Evolutionary conservation across 495 filamentous ascomycete species (phyloP).

Genomic region (Pseudoneurospora amorphoporcata): DNA sequence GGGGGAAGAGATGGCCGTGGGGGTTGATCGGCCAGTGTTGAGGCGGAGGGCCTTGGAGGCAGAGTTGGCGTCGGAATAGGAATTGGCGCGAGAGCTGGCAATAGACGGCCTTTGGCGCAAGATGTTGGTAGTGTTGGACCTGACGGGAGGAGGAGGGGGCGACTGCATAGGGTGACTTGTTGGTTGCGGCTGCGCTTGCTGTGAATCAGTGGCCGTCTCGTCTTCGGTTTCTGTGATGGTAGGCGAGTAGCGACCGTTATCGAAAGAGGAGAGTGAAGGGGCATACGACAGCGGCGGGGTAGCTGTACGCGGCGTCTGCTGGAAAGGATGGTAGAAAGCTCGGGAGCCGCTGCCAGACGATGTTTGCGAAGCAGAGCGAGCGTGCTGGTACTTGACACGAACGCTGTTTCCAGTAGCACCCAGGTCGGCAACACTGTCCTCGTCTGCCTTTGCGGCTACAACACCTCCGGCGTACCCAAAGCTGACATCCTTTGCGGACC

Average conservation of each 20-base stretch:
- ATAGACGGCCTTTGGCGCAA: conserved; percentile 23
- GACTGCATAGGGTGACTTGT: conserved; percentile 1
- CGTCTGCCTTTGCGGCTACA: background rate
- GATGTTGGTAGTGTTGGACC: background rate
- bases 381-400: conserved; percentile 31
- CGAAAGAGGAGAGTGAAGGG: conserved; percentile 39
- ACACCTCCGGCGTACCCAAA: conserved; percentile 13
- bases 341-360: conserved; percentile 34
- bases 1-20: conserved; percentile 25
- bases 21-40: conserved; percentile 26
- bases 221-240: conserved; percentile 42
- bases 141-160: background rate
- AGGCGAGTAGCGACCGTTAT: conserved; percentile 30
- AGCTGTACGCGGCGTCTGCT: conserved; percentile 46
- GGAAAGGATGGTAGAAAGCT: conserved; percentile 46
- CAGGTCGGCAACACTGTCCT: background rate
- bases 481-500: conserved; percentile 20
- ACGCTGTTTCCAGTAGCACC: conserved; percentile 6
- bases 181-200: conserved; percentile 15
- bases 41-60: conserved; percentile 31
- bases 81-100: conserved; percentile 33
- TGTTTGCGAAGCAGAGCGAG: conserved; percentile 41
- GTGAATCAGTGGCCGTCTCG: conserved; percentile 23
- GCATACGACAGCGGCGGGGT: conserved; percentile 46
- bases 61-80: conserved; percentile 26